These are phyloP conservation scores for Lathyrus sativus DNA, from an alignment of 306 rosid species.

Conservation along the genomic window DNA sequence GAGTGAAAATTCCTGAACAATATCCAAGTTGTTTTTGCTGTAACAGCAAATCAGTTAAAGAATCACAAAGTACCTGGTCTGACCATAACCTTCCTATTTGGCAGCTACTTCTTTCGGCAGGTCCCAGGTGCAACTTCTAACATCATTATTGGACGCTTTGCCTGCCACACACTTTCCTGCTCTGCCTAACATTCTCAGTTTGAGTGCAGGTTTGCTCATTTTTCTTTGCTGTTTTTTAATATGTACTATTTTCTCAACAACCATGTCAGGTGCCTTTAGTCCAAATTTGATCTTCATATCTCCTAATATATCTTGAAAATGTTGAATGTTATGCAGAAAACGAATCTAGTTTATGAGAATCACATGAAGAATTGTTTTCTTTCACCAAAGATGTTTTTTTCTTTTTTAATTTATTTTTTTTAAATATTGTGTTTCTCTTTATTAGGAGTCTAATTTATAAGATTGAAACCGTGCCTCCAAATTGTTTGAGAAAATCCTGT, in stretches of 20 bases:
- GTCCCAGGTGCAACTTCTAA: conserved; percentile 60
- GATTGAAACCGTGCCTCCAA: too few species aligned
- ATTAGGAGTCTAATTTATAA: too few species aligned
- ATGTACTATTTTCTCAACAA: conserved; percentile 21
- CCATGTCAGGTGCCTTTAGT: conserved; percentile 13
- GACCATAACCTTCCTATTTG: conserved; percentile 38
- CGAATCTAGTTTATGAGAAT: not conserved
- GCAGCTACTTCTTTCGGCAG: conserved; percentile 78
- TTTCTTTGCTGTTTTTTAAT: conserved; percentile 23
- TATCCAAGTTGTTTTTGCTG: conserved; percentile 26
- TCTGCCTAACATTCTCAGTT: conserved; percentile 56
- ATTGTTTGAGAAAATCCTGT: not conserved
- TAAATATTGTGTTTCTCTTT: too few species aligned
- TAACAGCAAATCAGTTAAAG: conserved; percentile 28
- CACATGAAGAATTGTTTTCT: too few species aligned
- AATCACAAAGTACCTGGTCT: conserved; percentile 18
- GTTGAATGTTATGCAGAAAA: not conserved
- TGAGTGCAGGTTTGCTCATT: conserved; percentile 61
- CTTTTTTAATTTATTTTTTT: too few species aligned
- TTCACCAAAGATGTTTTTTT: too few species aligned
- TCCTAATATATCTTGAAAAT: conserved; percentile 13
- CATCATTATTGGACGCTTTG: conserved; percentile 60
- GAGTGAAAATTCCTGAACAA: not conserved
- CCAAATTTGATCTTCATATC: conserved; percentile 9
- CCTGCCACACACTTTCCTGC: conserved; percentile 55